Conservation (phyloP, 148 eudicot genomes). For the Euryodendron excelsum region DNA sequence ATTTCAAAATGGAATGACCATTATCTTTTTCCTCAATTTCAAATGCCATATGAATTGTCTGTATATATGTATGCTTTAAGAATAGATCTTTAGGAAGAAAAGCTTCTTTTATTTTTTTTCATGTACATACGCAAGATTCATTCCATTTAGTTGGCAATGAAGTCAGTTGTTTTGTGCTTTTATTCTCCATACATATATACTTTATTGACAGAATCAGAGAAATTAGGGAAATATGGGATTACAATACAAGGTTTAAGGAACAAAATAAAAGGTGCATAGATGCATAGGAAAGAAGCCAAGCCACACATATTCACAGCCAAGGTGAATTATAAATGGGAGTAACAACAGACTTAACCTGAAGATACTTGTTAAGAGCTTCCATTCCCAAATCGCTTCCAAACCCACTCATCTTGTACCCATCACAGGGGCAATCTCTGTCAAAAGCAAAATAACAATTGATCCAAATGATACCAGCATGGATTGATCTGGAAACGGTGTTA, state of each 20-base stretch:
- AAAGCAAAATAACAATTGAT: slow-evolving; percentile 79
- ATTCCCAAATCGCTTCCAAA: slow-evolving; percentile 66
- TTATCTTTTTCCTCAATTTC: no score
- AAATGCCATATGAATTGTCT: no score
- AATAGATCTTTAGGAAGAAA: no score
- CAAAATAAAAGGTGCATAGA: neutral
- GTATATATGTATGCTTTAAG: no score
- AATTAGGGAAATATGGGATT: neutral
- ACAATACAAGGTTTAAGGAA: neutral
- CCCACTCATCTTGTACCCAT: slow-evolving; percentile 88
- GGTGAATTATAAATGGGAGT: slow-evolving; percentile 72
- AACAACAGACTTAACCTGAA: slow-evolving; percentile 62
- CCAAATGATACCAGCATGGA: slow-evolving; percentile 72
- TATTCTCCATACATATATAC: no score
- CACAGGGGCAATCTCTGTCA: slow-evolving; percentile 58
- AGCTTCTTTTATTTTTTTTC: neutral
- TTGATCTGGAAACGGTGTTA: slow-evolving; percentile 72
- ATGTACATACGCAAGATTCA: neutral
- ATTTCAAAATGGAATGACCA: no score
- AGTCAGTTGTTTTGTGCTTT: no score
- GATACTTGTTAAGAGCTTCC: slow-evolving; percentile 61
- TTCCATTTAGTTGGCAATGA: neutral
- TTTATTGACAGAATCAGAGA: neutral
- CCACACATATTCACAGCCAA: slow-evolving; percentile 38
- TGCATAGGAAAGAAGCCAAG: neutral